Evolutionary conservation across 768 basidiomycete species (phyloP).

Genomic region (Serendipita vermifera): DNA sequence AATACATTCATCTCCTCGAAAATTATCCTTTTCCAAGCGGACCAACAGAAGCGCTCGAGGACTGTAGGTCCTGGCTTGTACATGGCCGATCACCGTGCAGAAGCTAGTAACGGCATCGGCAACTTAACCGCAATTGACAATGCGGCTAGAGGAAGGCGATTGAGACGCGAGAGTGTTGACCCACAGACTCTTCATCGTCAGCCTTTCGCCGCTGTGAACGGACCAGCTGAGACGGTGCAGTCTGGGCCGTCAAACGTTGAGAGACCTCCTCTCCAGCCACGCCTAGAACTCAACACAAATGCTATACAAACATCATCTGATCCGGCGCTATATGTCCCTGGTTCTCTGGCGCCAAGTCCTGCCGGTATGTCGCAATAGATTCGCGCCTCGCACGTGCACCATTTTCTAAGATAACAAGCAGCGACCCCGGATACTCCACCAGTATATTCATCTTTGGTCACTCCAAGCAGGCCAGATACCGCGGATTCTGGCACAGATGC

Average conservation of each 20-base stretch:
- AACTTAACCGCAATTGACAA: too few relatives aligned
- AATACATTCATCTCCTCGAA: slow-evolving; percentile 59
- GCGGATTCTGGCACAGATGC: background rate
- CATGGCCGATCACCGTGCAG: slow-evolving; percentile 15
- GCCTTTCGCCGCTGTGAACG: background rate
- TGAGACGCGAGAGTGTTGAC: background rate
- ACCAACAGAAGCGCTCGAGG: slow-evolving; percentile 14
- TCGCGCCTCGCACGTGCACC: too few relatives aligned
- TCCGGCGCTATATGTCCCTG: background rate
- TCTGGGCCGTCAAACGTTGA: too few relatives aligned
- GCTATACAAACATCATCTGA: background rate
- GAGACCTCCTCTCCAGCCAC: too few relatives aligned
- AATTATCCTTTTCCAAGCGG: slow-evolving; percentile 60
- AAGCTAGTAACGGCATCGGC: too few relatives aligned
- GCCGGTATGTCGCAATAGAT: too few relatives aligned
- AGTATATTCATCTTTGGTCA: background rate
- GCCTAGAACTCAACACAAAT: background rate
- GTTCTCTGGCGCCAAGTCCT: background rate
- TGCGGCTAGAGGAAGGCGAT: background rate
- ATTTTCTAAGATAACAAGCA: too few relatives aligned
- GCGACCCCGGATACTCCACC: background rate
- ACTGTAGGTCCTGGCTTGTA: slow-evolving; percentile 16
- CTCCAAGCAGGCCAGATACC: background rate
- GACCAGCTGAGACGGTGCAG: too few relatives aligned
- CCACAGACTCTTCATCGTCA: background rate